A percentile compares a stretch with the other conserved stretches of the same genome.
Evolutionary conservation across 768 basidiomycete genomes (phyloP).

Genomic region (Tephrocybe sp.): DNA sequence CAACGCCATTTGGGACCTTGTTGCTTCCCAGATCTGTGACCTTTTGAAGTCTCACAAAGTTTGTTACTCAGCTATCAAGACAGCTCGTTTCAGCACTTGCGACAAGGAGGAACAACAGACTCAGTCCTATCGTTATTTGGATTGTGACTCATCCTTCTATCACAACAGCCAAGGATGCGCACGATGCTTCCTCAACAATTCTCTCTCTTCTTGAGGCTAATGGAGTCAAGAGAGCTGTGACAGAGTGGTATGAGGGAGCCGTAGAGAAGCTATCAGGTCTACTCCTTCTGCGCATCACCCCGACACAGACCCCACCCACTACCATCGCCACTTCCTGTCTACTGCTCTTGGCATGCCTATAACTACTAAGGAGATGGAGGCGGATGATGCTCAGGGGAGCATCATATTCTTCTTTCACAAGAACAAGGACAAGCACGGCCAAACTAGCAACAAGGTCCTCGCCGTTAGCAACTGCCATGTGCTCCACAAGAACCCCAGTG

Average conservation of each 20-base stretch:
- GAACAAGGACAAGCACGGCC: slow-evolving; percentile 21
- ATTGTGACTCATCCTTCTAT: slow-evolving; percentile 30
- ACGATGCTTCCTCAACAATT: slow-evolving; percentile 32
- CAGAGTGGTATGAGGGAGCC: slow-evolving; percentile 36
- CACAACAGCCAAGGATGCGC: slow-evolving; percentile 26
- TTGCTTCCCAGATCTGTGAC: slow-evolving; percentile 26
- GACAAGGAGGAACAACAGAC: slow-evolving; percentile 1
- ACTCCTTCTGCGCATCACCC: slow-evolving; percentile 21
- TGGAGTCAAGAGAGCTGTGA: slow-evolving; percentile 27
- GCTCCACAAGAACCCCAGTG: slow-evolving; percentile 20
- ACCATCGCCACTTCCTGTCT: slow-evolving; percentile 22
- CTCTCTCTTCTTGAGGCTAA: slow-evolving; percentile 29
- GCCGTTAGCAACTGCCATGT: slow-evolving; percentile 29
- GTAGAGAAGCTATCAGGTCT: slow-evolving; percentile 24
- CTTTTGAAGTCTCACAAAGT: slow-evolving; percentile 21
- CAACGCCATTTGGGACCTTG: slow-evolving; percentile 31
- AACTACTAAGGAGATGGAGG: slow-evolving; percentile 15
- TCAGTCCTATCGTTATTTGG: slow-evolving; percentile 37
- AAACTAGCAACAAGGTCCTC: slow-evolving; percentile 21
- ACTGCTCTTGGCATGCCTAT: slow-evolving; percentile 29
- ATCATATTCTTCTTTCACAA: slow-evolving; percentile 30
- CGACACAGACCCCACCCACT: slow-evolving; percentile 13
- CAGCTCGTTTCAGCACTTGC: slow-evolving; percentile 18
- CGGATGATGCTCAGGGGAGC: slow-evolving; percentile 26
- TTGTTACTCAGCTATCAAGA: slow-evolving; percentile 26